A percentile compares a stretch with the other conserved stretches of the same genome.
Conservation (phyloP, 371 early-diverging fungal species). For the Haplosporangium sp. region DNA sequence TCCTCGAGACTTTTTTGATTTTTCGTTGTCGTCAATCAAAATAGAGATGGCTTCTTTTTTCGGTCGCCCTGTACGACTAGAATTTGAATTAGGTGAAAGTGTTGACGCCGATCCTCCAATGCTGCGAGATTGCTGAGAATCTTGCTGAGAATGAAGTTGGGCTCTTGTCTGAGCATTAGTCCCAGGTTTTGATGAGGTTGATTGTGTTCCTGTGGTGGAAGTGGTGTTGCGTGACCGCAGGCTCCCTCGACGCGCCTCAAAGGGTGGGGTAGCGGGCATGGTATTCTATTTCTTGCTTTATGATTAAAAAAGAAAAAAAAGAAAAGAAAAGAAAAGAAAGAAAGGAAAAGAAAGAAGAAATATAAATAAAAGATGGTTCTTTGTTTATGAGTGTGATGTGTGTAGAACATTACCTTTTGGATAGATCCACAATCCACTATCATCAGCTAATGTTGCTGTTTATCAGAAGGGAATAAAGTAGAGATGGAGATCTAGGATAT, state of each 20-base stretch:
- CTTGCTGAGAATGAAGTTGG: slow-evolving; percentile 11
- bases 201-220: slow-evolving; percentile 10
- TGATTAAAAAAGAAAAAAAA: neutral
- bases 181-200: slow-evolving; percentile 15
- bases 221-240: slow-evolving; percentile 28
- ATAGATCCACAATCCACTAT: slow-evolving; percentile 13
- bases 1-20: slow-evolving; percentile 20
- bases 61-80: slow-evolving; percentile 23
- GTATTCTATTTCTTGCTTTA: neutral
- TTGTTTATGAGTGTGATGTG: neutral
- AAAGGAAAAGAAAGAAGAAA: too few relatives aligned
- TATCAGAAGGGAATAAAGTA: neutral
- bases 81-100: neutral
- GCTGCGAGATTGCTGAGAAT: neutral
- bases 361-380: too few relatives aligned
- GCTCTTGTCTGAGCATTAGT: slow-evolving; percentile 10
- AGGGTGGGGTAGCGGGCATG: slow-evolving; percentile 28
- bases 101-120: neutral
- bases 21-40: slow-evolving; percentile 13
- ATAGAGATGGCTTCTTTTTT: slow-evolving; percentile 15
- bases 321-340: neutral
- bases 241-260: slow-evolving; percentile 23
- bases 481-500: neutral
- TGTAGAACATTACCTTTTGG: neutral
- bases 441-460: slow-evolving; percentile 2